Evolutionary conservation across 73 alveolate genomes (phyloP).

Genomic region (Paramecium biaurelia): DNA sequence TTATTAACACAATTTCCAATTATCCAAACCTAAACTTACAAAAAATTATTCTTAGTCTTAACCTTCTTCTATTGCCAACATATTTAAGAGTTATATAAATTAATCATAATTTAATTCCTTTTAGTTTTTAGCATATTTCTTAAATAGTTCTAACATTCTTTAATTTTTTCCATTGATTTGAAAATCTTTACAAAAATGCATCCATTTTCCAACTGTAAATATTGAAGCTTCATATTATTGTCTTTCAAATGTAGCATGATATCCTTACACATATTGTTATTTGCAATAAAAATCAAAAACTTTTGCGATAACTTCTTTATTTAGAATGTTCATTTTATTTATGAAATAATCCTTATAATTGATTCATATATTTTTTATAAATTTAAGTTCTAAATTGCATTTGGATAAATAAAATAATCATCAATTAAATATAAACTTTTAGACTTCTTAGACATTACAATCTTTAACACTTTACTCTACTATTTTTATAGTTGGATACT

Average conservation of each 20-base stretch:
- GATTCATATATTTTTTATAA: background rate
- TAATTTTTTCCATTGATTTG: background rate
- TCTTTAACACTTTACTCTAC: conserved; percentile 25
- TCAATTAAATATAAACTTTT: conserved; percentile 40
- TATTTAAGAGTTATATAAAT: background rate
- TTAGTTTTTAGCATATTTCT: background rate
- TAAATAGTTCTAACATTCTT: background rate
- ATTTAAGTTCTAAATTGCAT: background rate
- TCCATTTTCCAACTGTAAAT: background rate
- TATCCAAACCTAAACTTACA: background rate
- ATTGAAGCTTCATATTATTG: background rate
- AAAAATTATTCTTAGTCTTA: background rate
- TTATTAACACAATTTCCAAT: background rate
- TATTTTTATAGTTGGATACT: background rate
- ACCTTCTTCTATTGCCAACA: background rate
- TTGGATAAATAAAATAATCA: background rate
- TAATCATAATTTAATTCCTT: background rate
- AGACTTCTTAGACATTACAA: background rate
- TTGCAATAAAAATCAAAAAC: background rate
- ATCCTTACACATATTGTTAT: background rate
- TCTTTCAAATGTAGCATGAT: background rate
- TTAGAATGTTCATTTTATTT: background rate
- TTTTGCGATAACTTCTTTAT: background rate
- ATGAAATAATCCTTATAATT: background rate
- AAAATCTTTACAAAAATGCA: conserved; percentile 5